Evolutionary conservation across 2,329 filamentous ascomycete species (phyloP).

Genomic region (Curvularia lunata): DNA sequence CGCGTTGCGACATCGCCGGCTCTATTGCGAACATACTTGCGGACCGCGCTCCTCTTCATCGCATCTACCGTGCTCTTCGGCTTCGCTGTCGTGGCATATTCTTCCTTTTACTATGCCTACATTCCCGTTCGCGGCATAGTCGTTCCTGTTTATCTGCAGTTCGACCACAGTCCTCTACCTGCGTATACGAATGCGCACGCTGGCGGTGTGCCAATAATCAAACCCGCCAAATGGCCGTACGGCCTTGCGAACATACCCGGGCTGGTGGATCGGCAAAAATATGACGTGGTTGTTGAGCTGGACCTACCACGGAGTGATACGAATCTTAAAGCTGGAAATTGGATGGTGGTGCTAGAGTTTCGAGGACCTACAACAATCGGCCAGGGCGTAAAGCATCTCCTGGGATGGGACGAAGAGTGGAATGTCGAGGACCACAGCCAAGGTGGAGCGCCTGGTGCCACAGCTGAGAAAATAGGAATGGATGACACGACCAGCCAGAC

Average conservation of each 20-base stretch:
- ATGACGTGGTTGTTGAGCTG: slow-evolving; percentile 80
- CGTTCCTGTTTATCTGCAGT: slow-evolving; percentile 70
- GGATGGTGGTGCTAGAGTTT: slow-evolving; percentile 86
- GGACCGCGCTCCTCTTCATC: slow-evolving; percentile 60
- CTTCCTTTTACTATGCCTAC: slow-evolving; percentile 71
- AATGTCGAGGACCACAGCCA: slow-evolving; percentile 33
- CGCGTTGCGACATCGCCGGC: slow-evolving; percentile 64
- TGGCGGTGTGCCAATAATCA: slow-evolving; percentile 4
- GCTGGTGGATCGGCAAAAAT: slow-evolving; percentile 70
- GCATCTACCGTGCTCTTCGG: slow-evolving; percentile 63
- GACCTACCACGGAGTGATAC: slow-evolving; percentile 76
- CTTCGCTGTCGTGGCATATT: slow-evolving; percentile 66
- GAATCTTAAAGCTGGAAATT: slow-evolving; percentile 84
- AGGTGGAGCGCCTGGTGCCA: slow-evolving; percentile 16
- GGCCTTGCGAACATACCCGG: slow-evolving; percentile 57
- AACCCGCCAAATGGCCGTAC: slow-evolving; percentile 52
- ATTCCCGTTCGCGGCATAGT: slow-evolving; percentile 70
- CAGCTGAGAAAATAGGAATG: slow-evolving; percentile 12
- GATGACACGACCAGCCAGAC: slow-evolving; percentile 18
- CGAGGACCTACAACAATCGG: slow-evolving; percentile 48
- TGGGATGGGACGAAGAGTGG: slow-evolving; percentile 46
- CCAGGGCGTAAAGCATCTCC: slow-evolving; percentile 22
- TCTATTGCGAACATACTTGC: slow-evolving; percentile 69
- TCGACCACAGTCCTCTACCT: slow-evolving; percentile 51
- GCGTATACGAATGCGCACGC: slow-evolving; percentile 15